These are phyloP conservation scores for Usnea hakonensis DNA, from an alignment of 495 filamentous ascomycete species.

Conservation along the genomic window DNA sequence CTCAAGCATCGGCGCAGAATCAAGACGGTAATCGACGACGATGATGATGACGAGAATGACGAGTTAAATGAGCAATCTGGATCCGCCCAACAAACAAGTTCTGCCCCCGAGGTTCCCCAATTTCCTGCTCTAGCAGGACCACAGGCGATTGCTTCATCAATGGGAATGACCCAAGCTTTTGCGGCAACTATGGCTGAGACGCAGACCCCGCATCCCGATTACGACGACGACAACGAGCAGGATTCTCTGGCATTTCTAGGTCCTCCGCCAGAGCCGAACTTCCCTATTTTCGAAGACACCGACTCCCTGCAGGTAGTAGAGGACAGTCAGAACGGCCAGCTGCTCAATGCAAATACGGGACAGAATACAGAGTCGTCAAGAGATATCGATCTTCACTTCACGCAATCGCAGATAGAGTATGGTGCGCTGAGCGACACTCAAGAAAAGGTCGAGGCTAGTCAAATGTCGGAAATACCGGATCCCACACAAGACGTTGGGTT, in stretches of 20 bases:
- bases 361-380: slow-evolving; percentile 22
- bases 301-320: slow-evolving; percentile 51
- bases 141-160: slow-evolving; percentile 29
- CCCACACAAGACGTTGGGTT: slow-evolving; percentile 86
- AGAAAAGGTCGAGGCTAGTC: slow-evolving; percentile 42
- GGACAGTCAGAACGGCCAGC: slow-evolving; percentile 49
- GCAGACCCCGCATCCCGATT: slow-evolving; percentile 21
- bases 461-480: slow-evolving; percentile 58
- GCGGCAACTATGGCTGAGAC: slow-evolving; percentile 80
- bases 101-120: slow-evolving; percentile 10
- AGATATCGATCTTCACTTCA: slow-evolving; percentile 43
- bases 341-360: neutral
- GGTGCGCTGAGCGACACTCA: slow-evolving; percentile 37
- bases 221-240: slow-evolving; percentile 31
- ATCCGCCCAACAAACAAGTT: slow-evolving; percentile 29
- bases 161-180: slow-evolving; percentile 86
- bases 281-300: slow-evolving; percentile 38
- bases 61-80: neutral
- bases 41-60: slow-evolving; percentile 43
- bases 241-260: slow-evolving; percentile 45
- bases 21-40: slow-evolving; percentile 41
- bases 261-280: slow-evolving; percentile 46
- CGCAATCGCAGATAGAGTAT: slow-evolving; percentile 46
- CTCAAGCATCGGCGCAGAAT: slow-evolving; percentile 33
- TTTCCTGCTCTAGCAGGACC: neutral